phyloP scores from a whole-genome alignment of 495 filamentous ascomycete genomes.

The Sordaria brevicollis region DNA sequence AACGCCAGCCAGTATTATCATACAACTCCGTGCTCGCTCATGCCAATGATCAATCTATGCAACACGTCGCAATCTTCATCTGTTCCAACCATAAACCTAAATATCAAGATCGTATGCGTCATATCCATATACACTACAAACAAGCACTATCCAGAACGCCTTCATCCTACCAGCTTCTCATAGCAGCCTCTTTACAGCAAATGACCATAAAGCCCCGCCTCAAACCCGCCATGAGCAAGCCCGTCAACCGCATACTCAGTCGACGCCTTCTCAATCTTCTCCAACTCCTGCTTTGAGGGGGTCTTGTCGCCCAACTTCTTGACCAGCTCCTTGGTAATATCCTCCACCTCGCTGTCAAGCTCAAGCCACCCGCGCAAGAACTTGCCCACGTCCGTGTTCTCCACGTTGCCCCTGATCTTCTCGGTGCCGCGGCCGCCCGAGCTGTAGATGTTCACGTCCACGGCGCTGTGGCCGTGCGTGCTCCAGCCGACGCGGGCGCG shows the following conservation, averaged over 20 bases:
- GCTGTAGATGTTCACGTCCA: slow-evolving; percentile 88
- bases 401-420: slow-evolving; percentile 67
- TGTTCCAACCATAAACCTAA: background rate
- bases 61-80: background rate
- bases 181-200: too few species aligned
- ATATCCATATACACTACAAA: background rate
- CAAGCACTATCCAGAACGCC: background rate
- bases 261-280: background rate
- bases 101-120: background rate
- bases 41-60: background rate
- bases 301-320: slow-evolving; percentile 34
- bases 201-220: background rate
- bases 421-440: slow-evolving; percentile 41
- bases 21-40: background rate
- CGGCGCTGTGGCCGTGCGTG: slow-evolving; percentile 80
- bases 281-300: background rate
- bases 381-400: slow-evolving; percentile 84
- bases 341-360: slow-evolving; percentile 52
- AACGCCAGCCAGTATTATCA: background rate
- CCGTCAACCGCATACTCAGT: background rate
- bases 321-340: slow-evolving; percentile 62
- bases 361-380: slow-evolving; percentile 74
- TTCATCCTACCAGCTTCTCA: background rate
- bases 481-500: slow-evolving; percentile 87
- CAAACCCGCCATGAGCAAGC: background rate